phyloP scores from a whole-genome alignment of 2,329 filamentous ascomycete species.

The Ambrosiella xylebori region DNA sequence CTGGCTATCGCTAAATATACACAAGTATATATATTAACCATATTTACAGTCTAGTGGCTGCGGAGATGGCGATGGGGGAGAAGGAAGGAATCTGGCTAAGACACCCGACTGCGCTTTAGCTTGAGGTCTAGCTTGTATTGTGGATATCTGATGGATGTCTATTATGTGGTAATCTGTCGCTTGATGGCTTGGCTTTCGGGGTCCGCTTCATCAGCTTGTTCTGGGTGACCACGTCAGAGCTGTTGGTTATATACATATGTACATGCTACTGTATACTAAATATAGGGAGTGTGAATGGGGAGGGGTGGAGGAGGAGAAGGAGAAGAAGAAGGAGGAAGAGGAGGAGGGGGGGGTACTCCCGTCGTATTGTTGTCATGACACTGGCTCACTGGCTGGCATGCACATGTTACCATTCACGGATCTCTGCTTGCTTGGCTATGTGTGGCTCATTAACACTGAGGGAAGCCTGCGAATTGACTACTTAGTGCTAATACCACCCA shows the following conservation, averaged over 20 bases:
- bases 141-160: not conserved
- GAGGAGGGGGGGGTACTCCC: not conserved
- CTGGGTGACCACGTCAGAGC: not conserved
- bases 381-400: too few species aligned
- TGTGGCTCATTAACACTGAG: not conserved
- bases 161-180: not conserved
- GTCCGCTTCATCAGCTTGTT: not conserved
- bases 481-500: slow-evolving; percentile 3
- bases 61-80: not conserved
- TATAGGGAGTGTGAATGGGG: not conserved
- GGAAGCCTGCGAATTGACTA: not conserved
- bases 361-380: too few species aligned
- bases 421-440: not conserved
- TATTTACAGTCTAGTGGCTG: not conserved
- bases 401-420: too few species aligned
- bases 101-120: not conserved
- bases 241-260: not conserved
- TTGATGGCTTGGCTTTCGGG: not conserved
- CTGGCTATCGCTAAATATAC: not conserved
- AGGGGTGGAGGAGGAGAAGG: not conserved
- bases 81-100: not conserved
- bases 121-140: not conserved
- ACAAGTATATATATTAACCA: not conserved
- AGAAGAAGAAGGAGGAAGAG: not conserved
- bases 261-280: too few species aligned